Percentiles rank a stretch among this genome's conserved stretches.
phyloP scores from a whole-genome alignment of 208 protist species.

The Acanthamoeba sp. region DNA sequence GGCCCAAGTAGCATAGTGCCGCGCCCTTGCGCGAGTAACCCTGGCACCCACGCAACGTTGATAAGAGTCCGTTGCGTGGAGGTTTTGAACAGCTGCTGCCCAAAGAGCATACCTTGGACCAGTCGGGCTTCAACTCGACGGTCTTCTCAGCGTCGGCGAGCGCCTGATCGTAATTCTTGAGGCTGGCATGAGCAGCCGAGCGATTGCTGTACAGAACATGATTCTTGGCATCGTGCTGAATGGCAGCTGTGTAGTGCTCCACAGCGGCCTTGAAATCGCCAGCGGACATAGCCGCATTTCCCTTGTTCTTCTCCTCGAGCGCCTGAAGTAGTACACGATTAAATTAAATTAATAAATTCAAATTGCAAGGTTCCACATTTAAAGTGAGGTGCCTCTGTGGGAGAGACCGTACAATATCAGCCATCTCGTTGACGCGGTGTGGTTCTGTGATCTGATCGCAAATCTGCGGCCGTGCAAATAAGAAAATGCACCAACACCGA shows the following conservation, averaged over 20 bases:
- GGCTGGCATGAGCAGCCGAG: constrained; percentile 82
- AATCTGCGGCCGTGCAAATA: neutral
- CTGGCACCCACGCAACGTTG: neutral
- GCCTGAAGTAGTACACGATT: constrained; percentile 4
- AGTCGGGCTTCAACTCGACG: constrained; percentile 87
- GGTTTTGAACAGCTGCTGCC: no score
- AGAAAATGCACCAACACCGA: neutral
- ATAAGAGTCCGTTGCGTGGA: no score
- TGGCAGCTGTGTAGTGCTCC: constrained; percentile 84
- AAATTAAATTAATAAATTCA: neutral
- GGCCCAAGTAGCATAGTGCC: constrained; percentile 80
- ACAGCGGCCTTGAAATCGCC: constrained; percentile 94
- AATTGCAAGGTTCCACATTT: no score
- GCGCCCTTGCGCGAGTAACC: constrained; percentile 88
- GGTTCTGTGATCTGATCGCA: neutral
- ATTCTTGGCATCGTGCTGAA: constrained; percentile 69
- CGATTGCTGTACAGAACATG: constrained; percentile 88
- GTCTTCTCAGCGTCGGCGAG: constrained; percentile 88
- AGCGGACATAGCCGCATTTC: constrained; percentile 95
- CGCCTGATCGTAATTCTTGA: constrained; percentile 84
- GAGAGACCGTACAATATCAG: neutral
- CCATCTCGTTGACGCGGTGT: neutral
- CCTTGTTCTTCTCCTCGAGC: constrained; percentile 81
- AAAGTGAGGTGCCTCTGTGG: no score
- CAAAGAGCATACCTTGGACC: constrained; percentile 89